A percentile compares a stretch with the other conserved stretches of the same genome.
Conservation (phyloP, 176 grass and related monocot genomes). For the Juncus effusus region DNA sequence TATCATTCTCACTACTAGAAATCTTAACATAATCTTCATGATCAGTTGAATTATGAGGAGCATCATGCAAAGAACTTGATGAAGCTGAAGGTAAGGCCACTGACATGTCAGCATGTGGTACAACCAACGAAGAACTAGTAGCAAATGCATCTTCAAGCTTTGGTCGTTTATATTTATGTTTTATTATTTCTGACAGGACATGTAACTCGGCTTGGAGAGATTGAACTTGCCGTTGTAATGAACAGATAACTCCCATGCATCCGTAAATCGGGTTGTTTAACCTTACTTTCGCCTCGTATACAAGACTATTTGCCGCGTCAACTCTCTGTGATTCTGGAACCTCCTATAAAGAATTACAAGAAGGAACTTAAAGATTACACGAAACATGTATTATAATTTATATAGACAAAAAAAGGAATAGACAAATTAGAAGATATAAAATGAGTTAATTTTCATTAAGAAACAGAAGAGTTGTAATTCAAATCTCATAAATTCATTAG, state of each 20-base stretch:
- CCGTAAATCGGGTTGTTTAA: constrained; percentile 79
- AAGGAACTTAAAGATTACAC: not conserved
- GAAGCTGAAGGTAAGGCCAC: constrained; percentile 18
- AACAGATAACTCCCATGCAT: constrained; percentile 81
- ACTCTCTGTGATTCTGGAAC: constrained; percentile 70
- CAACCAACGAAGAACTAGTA: constrained; percentile 17
- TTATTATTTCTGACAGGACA: constrained; percentile 71
- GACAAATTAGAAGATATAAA: too few relatives aligned
- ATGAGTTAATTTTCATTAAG: too few relatives aligned
- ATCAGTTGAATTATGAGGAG: constrained; percentile 29
- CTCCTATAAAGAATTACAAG: constrained; percentile 50
- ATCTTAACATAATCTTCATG: constrained; percentile 49
- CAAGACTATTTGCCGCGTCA: constrained; percentile 83
- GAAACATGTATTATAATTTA: too few relatives aligned
- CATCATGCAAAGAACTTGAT: constrained; percentile 33
- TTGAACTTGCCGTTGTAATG: constrained; percentile 71
- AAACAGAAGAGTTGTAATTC: too few relatives aligned
- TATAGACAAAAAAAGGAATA: too few relatives aligned
- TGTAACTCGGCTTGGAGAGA: constrained; percentile 75
- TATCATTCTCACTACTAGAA: constrained; percentile 55
- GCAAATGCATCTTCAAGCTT: not conserved
- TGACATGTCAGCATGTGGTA: constrained; percentile 29
- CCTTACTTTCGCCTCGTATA: constrained; percentile 90
- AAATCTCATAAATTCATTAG: too few relatives aligned
- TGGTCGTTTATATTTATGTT: constrained; percentile 59